A percentile compares a stretch with the other conserved stretches of the same genome.
Conservation (phyloP, 495 filamentous ascomycete species). For the Aspergillus funiculosus region DNA sequence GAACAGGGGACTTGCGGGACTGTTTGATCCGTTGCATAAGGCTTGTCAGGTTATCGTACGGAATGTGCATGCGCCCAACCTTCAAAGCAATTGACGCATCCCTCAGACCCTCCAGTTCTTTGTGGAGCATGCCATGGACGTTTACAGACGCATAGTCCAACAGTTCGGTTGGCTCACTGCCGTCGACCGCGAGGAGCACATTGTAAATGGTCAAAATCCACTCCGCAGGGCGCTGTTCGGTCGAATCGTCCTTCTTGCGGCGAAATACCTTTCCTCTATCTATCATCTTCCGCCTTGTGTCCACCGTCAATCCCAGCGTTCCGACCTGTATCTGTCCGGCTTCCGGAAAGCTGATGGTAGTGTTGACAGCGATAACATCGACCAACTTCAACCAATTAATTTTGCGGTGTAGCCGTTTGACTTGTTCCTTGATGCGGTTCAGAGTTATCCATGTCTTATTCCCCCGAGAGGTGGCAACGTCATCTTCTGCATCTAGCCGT, state of each 20-base stretch:
- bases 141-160: constrained; percentile 85
- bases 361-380: constrained; percentile 80
- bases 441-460: constrained; percentile 76
- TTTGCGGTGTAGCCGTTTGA: constrained; percentile 79
- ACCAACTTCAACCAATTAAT: constrained; percentile 86
- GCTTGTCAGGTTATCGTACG: constrained; percentile 75
- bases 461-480: constrained; percentile 30
- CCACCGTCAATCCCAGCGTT: constrained; percentile 75
- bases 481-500: constrained; percentile 13
- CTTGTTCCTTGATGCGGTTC: constrained; percentile 69
- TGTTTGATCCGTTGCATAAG: constrained; percentile 50
- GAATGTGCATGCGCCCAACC: constrained; percentile 80
- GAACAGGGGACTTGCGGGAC: constrained; percentile 25
- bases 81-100: constrained; percentile 89
- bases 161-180: constrained; percentile 78
- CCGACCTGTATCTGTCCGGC: constrained; percentile 82
- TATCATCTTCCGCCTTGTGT: constrained; percentile 85
- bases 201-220: constrained; percentile 87
- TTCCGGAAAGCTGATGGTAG: constrained; percentile 64
- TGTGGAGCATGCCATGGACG: constrained; percentile 87
- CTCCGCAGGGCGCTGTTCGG: constrained; percentile 77
- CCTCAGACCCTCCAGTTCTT: constrained; percentile 76
- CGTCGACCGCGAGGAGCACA: constrained; percentile 79
- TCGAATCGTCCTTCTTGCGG: constrained; percentile 64
- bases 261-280: constrained; percentile 87